These are phyloP conservation scores for Eucalyptus guilfoylei DNA, from an alignment of 345 rosid genomes.

Conservation along the genomic window DNA sequence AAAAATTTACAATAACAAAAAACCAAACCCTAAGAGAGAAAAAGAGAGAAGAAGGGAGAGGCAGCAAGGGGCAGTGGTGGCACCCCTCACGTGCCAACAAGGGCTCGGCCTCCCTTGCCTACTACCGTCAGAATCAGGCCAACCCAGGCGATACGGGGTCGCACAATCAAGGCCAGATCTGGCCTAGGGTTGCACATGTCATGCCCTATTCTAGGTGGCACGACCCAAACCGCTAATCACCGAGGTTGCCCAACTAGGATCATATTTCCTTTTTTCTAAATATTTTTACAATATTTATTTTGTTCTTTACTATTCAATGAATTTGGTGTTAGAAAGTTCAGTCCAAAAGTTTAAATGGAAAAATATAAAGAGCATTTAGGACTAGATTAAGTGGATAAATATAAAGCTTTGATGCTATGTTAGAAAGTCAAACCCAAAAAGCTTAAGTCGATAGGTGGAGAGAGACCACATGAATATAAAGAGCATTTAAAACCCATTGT, in stretches of 20 bases:
- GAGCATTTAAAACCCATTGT: too few relatives aligned
- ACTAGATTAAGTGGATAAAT: too few relatives aligned
- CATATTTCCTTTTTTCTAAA: background rate
- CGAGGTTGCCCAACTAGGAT: background rate
- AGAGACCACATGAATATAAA: too few relatives aligned
- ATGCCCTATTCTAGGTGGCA: background rate
- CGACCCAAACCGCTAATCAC: background rate
- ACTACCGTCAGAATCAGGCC: background rate
- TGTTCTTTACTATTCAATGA: background rate
- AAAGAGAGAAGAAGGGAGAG: background rate
- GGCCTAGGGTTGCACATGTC: background rate
- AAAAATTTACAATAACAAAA: background rate
- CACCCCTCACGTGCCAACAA: background rate
- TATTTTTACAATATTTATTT: too few relatives aligned
- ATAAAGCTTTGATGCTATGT: too few relatives aligned
- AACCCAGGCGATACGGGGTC: background rate
- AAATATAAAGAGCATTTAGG: too few relatives aligned
- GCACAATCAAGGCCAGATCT: background rate
- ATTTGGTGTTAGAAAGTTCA: background rate
- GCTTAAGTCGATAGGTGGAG: rapidly evolving
- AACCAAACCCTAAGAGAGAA: background rate
- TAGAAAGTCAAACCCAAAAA: too few relatives aligned
- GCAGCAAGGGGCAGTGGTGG: background rate
- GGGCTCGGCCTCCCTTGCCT: background rate
- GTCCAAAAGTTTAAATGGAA: too few relatives aligned